phyloP scores from a whole-genome alignment of 1,139 yeast genomes.

The Yamadazyma friedrichii region DNA sequence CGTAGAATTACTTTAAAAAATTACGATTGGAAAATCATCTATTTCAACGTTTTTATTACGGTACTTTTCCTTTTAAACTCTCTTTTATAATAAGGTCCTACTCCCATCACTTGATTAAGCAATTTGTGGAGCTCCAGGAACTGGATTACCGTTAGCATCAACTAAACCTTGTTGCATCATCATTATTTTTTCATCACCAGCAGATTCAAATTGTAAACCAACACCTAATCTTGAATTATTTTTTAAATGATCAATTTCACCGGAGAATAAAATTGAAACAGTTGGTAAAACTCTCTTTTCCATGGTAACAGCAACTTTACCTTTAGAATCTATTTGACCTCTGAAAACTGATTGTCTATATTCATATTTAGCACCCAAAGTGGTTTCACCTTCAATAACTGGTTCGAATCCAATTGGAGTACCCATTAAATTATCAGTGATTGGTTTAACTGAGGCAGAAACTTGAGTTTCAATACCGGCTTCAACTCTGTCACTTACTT shows the following conservation, averaged over 20 bases:
- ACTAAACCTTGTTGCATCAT: slow-evolving; percentile 74
- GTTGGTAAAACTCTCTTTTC: slow-evolving; percentile 95
- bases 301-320: slow-evolving; percentile 86
- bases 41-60: not conserved
- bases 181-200: slow-evolving; percentile 86
- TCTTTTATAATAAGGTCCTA: too few relatives aligned
- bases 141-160: slow-evolving; percentile 81
- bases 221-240: slow-evolving; percentile 83
- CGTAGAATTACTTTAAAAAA: not conserved
- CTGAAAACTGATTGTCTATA: slow-evolving; percentile 95
- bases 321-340: slow-evolving; percentile 89
- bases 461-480: slow-evolving; percentile 94
- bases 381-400: slow-evolving; percentile 85
- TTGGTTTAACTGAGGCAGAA: slow-evolving; percentile 75
- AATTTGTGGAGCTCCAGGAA: slow-evolving; percentile 64
- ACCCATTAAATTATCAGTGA: slow-evolving; percentile 78
- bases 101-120: too few relatives aligned
- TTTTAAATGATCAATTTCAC: slow-evolving; percentile 88
- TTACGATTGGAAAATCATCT: not conserved
- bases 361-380: slow-evolving; percentile 96
- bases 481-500: slow-evolving; percentile 87
- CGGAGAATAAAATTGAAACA: slow-evolving; percentile 82
- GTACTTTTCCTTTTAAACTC: not conserved
- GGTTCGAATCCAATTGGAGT: slow-evolving; percentile 81
- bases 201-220: slow-evolving; percentile 92